These are phyloP conservation scores for Gloeopeniophorella convolvens DNA, from an alignment of 768 basidiomycete species.

Conservation along the genomic window DNA sequence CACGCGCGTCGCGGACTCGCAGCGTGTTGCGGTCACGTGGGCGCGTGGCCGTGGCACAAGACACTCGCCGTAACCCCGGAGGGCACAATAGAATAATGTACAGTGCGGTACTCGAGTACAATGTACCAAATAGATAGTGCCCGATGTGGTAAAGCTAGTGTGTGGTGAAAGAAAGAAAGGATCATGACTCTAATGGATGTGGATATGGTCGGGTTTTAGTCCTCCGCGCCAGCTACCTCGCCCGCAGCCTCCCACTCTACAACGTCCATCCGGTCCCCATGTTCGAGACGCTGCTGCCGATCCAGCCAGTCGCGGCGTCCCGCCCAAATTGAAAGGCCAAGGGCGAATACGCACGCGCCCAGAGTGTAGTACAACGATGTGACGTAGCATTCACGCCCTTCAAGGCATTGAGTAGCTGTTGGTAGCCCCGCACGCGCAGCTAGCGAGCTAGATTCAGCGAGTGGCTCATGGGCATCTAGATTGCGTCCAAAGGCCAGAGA, in stretches of 20 bases:
- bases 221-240: slow-evolving; percentile 4
- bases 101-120: background rate
- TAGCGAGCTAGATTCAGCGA: slow-evolving; percentile 4
- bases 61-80: background rate
- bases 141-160: background rate
- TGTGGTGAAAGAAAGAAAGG: too few relatives aligned
- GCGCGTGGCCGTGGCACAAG: too few relatives aligned
- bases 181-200: too few relatives aligned
- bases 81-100: background rate
- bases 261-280: background rate
- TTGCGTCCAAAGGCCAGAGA: slow-evolving; percentile 79
- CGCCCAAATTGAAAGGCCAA: slow-evolving; percentile 22
- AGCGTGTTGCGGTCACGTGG: slow-evolving; percentile 6
- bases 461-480: slow-evolving; percentile 60
- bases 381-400: slow-evolving; percentile 24
- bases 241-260: slow-evolving; percentile 14
- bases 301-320: slow-evolving; percentile 22
- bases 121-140: background rate
- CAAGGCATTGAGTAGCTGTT: slow-evolving; percentile 18
- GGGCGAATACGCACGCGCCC: slow-evolving; percentile 21
- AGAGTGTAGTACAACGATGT: slow-evolving; percentile 22
- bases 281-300: background rate
- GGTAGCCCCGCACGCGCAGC: slow-evolving; percentile 13
- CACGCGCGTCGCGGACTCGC: background rate
- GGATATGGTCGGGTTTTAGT: background rate